Conservation (phyloP, 2,329 filamentous ascomycete genomes). For the Rhinocladiella similis region DNA sequence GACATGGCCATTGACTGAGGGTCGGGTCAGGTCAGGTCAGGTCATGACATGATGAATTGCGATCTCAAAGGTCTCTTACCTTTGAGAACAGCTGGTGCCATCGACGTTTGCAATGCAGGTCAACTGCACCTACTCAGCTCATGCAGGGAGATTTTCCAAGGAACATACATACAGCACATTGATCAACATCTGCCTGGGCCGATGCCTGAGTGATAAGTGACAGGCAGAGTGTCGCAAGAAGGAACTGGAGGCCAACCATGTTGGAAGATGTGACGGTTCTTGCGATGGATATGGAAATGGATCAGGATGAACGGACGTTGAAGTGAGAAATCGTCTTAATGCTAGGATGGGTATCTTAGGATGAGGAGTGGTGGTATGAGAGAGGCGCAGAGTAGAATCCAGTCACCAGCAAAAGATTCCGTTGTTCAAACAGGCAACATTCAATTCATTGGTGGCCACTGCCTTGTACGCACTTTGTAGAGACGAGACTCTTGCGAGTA, state of each 20-base stretch:
- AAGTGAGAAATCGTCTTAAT: neutral
- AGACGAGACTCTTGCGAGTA: neutral
- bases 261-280: neutral
- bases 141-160: no score
- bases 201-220: neutral
- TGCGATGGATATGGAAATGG: neutral
- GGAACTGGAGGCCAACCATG: neutral
- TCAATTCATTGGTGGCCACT: neutral
- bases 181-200: constrained; percentile 24
- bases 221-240: neutral
- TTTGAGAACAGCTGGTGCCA: constrained; percentile 23
- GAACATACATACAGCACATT: constrained; percentile 20
- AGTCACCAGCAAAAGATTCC: no score
- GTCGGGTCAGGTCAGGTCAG: neutral
- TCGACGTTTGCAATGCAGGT: constrained; percentile 26
- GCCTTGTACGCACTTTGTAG: neutral
- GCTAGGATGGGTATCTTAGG: neutral
- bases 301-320: neutral
- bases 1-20: constrained; percentile 26
- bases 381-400: no score
- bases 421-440: neutral
- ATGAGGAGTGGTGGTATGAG: no score
- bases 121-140: constrained; percentile 10
- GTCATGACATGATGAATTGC: neutral
- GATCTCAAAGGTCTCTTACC: constrained; percentile 4